These are phyloP conservation scores for Pyricularia sp. DNA, from an alignment of 2,329 filamentous ascomycete genomes.

Conservation along the genomic window DNA sequence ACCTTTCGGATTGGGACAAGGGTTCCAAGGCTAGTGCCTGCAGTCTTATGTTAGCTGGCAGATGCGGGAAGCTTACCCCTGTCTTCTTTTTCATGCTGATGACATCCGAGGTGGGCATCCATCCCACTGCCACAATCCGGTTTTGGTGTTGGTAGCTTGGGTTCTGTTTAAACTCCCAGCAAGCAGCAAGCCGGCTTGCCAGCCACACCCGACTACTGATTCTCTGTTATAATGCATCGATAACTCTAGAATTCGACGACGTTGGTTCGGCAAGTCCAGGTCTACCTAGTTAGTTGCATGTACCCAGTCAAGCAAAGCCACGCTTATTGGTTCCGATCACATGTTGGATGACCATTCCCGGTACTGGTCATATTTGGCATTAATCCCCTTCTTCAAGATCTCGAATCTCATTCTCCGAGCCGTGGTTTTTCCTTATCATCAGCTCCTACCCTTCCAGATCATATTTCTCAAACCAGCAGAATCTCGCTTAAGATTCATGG, in stretches of 20 bases:
- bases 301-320: background rate
- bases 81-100: background rate
- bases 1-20: background rate
- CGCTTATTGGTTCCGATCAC: background rate
- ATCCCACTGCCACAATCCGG: background rate
- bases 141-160: background rate
- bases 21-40: background rate
- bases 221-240: slow-evolving; percentile 1
- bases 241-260: background rate
- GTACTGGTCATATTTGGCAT: background rate
- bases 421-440: background rate
- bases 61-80: background rate
- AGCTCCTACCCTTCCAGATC: background rate
- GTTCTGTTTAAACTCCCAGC: background rate
- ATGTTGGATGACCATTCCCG: background rate
- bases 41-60: background rate
- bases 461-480: background rate
- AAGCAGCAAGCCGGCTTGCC: background rate
- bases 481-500: background rate
- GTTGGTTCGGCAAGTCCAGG: background rate
- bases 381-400: background rate
- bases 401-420: background rate
- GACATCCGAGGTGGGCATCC: background rate
- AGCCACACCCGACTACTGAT: background rate
- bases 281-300: background rate